Evolutionary conservation across 2,329 filamentous ascomycete genomes (phyloP).

Genomic region (Penicillium sp.): DNA sequence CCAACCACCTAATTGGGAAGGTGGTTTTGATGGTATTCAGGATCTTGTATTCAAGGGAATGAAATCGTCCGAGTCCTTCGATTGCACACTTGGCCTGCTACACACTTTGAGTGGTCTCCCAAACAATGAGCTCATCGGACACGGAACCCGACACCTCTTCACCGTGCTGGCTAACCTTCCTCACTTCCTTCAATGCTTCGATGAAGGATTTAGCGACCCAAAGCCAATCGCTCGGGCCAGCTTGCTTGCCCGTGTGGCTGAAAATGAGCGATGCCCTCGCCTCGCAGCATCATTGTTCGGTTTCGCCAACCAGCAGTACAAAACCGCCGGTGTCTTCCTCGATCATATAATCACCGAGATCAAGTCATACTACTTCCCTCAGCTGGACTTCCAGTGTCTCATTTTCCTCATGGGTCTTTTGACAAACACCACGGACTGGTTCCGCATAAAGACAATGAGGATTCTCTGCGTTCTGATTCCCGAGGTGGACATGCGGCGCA

Average conservation of each 20-base stretch:
- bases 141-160: constrained; percentile 78
- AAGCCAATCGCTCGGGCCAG: constrained; percentile 63
- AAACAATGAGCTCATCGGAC: constrained; percentile 75
- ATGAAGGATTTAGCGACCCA: constrained; percentile 59
- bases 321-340: constrained; percentile 72
- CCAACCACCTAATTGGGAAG: constrained; percentile 84
- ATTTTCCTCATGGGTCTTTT: constrained; percentile 88
- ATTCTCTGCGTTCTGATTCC: constrained; percentile 82
- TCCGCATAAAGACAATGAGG: constrained; percentile 90
- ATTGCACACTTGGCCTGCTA: constrained; percentile 72
- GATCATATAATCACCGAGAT: constrained; percentile 71
- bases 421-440: constrained; percentile 84
- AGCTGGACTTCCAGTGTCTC: constrained; percentile 77
- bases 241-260: constrained; percentile 69
- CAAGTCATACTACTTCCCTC: constrained; percentile 74
- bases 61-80: constrained; percentile 78
- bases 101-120: constrained; percentile 77
- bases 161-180: constrained; percentile 89
- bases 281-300: constrained; percentile 69
- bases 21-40: constrained; percentile 81
- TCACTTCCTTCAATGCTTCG: constrained; percentile 75
- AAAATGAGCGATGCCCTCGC: constrained; percentile 65
- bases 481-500: constrained; percentile 87
- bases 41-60: constrained; percentile 86
- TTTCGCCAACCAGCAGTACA: constrained; percentile 67